Conservation (phyloP, 2,329 filamentous ascomycete genomes). For the Aureobasidium zeae region DNA sequence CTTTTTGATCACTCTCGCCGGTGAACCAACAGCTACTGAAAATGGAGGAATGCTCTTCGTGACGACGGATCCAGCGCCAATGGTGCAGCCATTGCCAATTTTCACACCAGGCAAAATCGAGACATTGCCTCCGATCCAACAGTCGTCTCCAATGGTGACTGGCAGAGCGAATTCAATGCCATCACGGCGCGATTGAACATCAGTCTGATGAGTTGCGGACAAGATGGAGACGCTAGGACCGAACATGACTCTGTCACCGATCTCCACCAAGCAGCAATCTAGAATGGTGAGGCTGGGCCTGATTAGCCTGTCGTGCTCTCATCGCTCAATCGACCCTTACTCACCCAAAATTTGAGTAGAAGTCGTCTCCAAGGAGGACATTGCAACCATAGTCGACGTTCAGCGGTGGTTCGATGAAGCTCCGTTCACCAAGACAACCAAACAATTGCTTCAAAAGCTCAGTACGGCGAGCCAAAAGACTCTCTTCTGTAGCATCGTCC, state of each 20-base stretch:
- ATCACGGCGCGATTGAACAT: conserved; percentile 39
- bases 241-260: conserved; percentile 44
- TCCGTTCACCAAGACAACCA: conserved; percentile 29
- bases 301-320: not conserved
- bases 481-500: conserved; percentile 16
- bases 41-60: conserved; percentile 49
- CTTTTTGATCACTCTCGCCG: conserved; percentile 31
- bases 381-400: conserved; percentile 59
- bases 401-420: conserved; percentile 53
- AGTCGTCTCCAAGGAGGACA: conserved; percentile 51
- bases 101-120: conserved; percentile 67
- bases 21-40: conserved; percentile 32
- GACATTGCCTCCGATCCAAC: conserved; percentile 67
- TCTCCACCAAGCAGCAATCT: conserved; percentile 44
- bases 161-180: conserved; percentile 43
- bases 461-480: conserved; percentile 23
- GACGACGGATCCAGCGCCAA: conserved; percentile 76
- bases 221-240: conserved; percentile 46
- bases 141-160: conserved; percentile 62
- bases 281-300: conserved; percentile 35
- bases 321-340: too few relatives aligned
- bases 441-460: conserved; percentile 25
- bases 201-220: conserved; percentile 44
- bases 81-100: conserved; percentile 62
- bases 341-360: conserved; percentile 54